Evolutionary conservation across 2,329 filamentous ascomycete genomes (phyloP), one percentile per base, ranked within the genome.

Genomic region (Neophaeococcomyces aloes): DNA sequence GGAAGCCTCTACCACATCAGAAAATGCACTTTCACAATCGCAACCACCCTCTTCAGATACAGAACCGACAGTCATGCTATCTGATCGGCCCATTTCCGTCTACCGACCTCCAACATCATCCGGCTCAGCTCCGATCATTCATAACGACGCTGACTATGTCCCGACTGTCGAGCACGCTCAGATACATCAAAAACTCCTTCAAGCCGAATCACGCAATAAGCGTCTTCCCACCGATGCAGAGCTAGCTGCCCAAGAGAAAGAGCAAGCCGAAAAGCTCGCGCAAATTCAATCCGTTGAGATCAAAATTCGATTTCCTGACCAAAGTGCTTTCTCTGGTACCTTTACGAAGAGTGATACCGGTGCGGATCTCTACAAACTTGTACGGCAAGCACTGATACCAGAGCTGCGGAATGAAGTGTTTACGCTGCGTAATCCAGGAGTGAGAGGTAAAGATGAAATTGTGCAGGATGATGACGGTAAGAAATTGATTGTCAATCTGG

Each of bases 281-380:
- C 72, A 75, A 4, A 72, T 88, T 48, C 77, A 75, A 39, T 75
- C 76, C 25, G 75, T 94, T 25, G 73, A 78, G 21, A 72, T 96
- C 50, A 86, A 84, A 51, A 75, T 95, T 38, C 82, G 88, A 19
- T 88, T 95, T 54, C 89, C 89, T 0, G 88, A 96, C 59, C 84
- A 88, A 54, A 83, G 79, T 45, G 79, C 81, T 42, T 77, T 87
- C 25, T 77, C 86, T 40, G 81, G 81, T 65, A 74, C 71, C n/a
- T 78, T 93, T 52, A 73, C 71, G 1, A 76, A 78, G 15, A 61
- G 68, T 1, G 81, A 88, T 42, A 86, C 83, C 0, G 83, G 81
- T 1, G 70, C 73, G 2, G 74, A 76, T 39, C 68, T 98, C 1
- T 86, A 96, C 63, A 67, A 70, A 11, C 86, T 83, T 51, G 84